phyloP scores from a whole-genome alignment of 169 alveolate genomes.

The Eimeria acervulina region DNA sequence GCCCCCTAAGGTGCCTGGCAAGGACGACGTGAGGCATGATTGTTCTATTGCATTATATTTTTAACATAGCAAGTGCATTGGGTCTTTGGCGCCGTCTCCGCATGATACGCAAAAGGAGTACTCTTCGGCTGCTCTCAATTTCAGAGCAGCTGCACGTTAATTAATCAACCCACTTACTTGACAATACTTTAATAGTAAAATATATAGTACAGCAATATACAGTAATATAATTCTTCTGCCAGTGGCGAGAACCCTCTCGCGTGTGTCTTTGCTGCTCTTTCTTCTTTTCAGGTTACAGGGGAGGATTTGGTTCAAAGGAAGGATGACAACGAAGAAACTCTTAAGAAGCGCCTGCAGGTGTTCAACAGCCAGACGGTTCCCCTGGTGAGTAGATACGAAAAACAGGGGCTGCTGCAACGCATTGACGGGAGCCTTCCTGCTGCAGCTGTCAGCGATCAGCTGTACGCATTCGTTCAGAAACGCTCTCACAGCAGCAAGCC shows the following conservation, averaged over 20 bases:
- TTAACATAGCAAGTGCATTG: no score
- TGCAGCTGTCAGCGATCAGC: constrained; percentile 48
- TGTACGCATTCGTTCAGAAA: constrained; percentile 73
- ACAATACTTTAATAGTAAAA: no score
- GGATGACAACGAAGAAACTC: constrained; percentile 90
- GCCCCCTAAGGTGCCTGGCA: constrained; percentile 91
- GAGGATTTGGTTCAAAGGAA: constrained; percentile 89
- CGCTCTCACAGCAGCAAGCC: not conserved
- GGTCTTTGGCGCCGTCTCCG: no score
- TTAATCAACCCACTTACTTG: no score
- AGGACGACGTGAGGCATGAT: constrained; percentile 87
- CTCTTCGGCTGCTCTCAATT: no score
- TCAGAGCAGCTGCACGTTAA: no score
- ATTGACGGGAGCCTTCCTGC: constrained; percentile 86
- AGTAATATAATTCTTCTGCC: no score
- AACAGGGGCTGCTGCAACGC: constrained; percentile 84
- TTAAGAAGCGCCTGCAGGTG: constrained; percentile 87
- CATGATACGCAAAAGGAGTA: no score
- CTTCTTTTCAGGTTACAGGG: constrained; percentile 87
- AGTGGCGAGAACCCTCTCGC: no score
- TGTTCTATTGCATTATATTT: no score
- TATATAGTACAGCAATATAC: no score
- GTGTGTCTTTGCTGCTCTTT: not conserved
- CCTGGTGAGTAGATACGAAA: constrained; percentile 89
- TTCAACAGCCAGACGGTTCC: constrained; percentile 89